Conservation (phyloP, 2,329 filamentous ascomycete species). For the Pleoardoris graminearum region DNA sequence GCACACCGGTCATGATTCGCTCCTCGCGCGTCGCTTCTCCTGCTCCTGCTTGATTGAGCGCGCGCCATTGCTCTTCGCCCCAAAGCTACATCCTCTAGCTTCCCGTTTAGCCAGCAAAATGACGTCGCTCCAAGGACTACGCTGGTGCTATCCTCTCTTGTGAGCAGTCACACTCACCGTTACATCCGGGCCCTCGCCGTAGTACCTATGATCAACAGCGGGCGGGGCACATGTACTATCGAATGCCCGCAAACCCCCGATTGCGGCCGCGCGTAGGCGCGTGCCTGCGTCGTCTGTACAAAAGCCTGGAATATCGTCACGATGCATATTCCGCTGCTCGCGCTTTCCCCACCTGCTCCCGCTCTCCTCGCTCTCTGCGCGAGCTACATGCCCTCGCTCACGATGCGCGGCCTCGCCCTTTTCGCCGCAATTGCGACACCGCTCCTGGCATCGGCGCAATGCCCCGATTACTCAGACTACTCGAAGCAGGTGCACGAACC, state of each 20-base stretch:
- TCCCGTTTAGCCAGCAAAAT: constrained; percentile 16
- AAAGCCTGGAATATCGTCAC: constrained; percentile 16
- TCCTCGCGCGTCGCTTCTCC: neutral
- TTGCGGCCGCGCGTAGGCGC: constrained; percentile 13
- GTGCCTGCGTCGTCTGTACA: constrained; percentile 10
- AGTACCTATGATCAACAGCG: constrained; percentile 32
- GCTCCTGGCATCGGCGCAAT: constrained; percentile 37
- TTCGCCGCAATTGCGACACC: constrained; percentile 24
- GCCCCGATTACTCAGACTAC: constrained; percentile 52
- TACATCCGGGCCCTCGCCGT: constrained; percentile 26
- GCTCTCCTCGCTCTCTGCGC: neutral
- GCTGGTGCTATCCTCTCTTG: constrained; percentile 10
- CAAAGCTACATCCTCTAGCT: constrained; percentile 2
- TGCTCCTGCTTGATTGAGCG: neutral
- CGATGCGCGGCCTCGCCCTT: constrained; percentile 28
- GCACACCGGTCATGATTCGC: constrained; percentile 12
- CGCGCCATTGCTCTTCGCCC: neutral
- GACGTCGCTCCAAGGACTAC: constrained; percentile 23
- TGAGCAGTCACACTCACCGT: constrained; percentile 26
- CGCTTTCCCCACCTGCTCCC: neutral
- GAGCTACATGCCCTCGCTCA: constrained; percentile 9
- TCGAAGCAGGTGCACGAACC: constrained; percentile 48
- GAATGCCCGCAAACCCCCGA: constrained; percentile 20
- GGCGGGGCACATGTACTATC: constrained; percentile 38
- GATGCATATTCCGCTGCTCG: neutral